These are phyloP conservation scores for Phanerochaete carnosa DNA, from an alignment of 768 basidiomycete species.

Conservation along the genomic window DNA sequence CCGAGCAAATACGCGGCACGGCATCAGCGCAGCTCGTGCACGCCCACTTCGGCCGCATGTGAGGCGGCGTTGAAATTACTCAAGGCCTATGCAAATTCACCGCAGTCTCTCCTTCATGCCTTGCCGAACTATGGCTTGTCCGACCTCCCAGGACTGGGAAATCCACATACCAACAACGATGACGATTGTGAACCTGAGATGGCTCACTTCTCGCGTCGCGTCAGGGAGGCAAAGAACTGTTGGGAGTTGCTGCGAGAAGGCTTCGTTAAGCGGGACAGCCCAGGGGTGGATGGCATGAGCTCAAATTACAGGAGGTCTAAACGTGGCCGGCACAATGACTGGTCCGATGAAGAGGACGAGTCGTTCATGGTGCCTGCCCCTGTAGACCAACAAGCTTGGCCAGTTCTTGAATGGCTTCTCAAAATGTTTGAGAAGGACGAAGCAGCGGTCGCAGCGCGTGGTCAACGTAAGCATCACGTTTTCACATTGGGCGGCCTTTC, in stretches of 20 bases:
- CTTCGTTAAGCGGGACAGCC: constrained; percentile 39
- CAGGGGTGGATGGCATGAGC: constrained; percentile 1
- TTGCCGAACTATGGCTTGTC: constrained; percentile 44
- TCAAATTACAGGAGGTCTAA: constrained; percentile 8
- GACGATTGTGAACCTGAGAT: constrained; percentile 53
- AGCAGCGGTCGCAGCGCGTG: constrained; percentile 30
- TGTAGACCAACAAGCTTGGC: constrained; percentile 67
- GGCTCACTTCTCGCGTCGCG: constrained; percentile 49
- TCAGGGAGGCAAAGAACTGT: constrained; percentile 51
- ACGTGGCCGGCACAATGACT: constrained; percentile 23
- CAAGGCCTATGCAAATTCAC: constrained; percentile 53
- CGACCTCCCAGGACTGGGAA: constrained; percentile 4
- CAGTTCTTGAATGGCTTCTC: constrained; percentile 66
- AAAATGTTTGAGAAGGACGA: constrained; percentile 70
- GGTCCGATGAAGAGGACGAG: constrained; percentile 20
- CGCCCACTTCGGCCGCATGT: constrained; percentile 44
- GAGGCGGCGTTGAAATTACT: constrained; percentile 51
- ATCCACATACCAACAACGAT: constrained; percentile 23
- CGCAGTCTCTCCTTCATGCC: constrained; percentile 48
- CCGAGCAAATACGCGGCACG: constrained; percentile 32
- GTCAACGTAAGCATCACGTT: constrained; percentile 28
- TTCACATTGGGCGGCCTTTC: not conserved
- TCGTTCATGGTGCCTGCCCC: constrained; percentile 21
- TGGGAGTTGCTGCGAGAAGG: constrained; percentile 61
- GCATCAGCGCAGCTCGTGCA: constrained; percentile 36